Percentiles rank a stretch among this genome's conserved stretches.
These are phyloP conservation scores for Apiotrichum porosum DNA, from an alignment of 1,284 basidiomycete genomes.

Conservation along the genomic window DNA sequence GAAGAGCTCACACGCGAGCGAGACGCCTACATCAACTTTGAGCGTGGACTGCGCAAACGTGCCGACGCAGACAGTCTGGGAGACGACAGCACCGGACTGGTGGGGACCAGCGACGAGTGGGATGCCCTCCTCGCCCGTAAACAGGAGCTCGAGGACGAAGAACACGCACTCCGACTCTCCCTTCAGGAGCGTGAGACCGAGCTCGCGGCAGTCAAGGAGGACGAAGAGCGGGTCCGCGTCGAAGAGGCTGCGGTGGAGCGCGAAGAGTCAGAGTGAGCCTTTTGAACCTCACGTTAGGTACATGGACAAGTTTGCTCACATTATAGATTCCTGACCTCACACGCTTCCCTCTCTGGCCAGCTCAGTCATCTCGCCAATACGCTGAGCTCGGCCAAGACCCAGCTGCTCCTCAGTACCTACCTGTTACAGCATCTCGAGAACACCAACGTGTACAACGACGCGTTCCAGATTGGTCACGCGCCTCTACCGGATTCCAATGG, in stretches of 20 bases:
- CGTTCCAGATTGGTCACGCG: constrained; percentile 89
- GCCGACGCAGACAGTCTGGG: constrained; percentile 13
- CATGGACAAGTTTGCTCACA: constrained; percentile 46
- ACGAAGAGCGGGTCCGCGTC: constrained; percentile 66
- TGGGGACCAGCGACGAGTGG: constrained; percentile 46
- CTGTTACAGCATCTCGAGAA: constrained; percentile 62
- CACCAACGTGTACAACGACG: constrained; percentile 97
- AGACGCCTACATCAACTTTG: constrained; percentile 88
- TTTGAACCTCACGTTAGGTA: constrained; percentile 39
- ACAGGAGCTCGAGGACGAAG: constrained; percentile 62
- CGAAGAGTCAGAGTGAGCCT: constrained; percentile 60
- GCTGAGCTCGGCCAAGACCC: constrained; percentile 34
- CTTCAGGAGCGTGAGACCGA: constrained; percentile 60
- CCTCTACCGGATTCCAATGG: constrained; percentile 18
- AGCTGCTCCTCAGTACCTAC: constrained; percentile 41
- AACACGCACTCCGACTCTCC: constrained; percentile 50
- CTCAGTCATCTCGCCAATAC: constrained; percentile 19
- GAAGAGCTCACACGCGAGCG: constrained; percentile 86
- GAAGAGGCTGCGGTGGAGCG: constrained; percentile 66
- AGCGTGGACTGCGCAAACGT: constrained; percentile 61
- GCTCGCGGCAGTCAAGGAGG: constrained; percentile 65
- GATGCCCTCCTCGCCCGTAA: constrained; percentile 58
- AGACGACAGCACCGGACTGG: constrained; percentile 37
- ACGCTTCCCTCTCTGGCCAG: constrained; percentile 21
- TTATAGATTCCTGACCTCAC: constrained; percentile 45